Conservation (phyloP, 257 asterid genomes). For the Solanum chilense region DNA sequence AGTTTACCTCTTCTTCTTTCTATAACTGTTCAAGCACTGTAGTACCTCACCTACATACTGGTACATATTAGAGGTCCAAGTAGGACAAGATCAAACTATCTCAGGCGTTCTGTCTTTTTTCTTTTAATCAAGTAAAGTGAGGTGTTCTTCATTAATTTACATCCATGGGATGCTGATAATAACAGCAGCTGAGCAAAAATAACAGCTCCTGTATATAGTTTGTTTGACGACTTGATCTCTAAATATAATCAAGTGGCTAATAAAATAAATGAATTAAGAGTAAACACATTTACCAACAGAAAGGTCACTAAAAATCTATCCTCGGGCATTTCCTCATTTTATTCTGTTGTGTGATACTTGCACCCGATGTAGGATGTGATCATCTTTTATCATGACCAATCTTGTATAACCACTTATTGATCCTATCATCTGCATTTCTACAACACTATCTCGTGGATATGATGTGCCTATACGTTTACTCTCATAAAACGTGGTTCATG, state of each 20-base stretch:
- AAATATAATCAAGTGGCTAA: neutral
- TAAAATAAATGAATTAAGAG: neutral
- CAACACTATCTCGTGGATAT: neutral
- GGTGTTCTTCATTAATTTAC: neutral
- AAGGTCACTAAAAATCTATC: neutral
- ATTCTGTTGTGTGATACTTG: neutral
- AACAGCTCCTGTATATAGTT: neutral
- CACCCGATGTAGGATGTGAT: neutral
- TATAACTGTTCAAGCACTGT: neutral
- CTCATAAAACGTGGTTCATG: neutral
- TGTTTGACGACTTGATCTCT: neutral
- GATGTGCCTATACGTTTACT: neutral
- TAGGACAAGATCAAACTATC: neutral
- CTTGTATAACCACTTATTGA: neutral
- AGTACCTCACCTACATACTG: neutral
- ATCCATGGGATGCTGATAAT: neutral
- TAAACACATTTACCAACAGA: neutral
- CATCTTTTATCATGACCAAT: neutral
- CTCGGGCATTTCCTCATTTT: neutral
- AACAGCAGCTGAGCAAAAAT: neutral
- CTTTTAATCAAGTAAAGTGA: neutral
- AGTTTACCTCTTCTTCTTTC: neutral
- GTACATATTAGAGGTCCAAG: neutral
- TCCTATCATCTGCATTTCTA: neutral
- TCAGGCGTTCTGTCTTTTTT: neutral